These are phyloP conservation scores for Eremochloa ophiuroides DNA, from an alignment of 176 grass and related monocot genomes.

Conservation along the genomic window DNA sequence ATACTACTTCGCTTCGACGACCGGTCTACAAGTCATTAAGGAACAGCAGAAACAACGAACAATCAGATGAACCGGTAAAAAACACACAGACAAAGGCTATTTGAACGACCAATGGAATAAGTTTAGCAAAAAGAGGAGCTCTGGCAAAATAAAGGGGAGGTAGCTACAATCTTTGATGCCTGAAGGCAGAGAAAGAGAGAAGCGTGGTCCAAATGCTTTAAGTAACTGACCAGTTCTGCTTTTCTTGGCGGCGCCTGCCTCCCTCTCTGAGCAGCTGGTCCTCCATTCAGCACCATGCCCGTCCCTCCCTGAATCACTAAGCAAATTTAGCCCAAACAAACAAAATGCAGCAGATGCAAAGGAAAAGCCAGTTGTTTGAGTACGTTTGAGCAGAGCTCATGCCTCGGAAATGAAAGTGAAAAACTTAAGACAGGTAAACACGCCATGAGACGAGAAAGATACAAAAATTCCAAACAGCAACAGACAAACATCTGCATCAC, in stretches of 20 bases:
- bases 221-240: conserved; percentile 94
- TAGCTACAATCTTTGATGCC: conserved; percentile 43
- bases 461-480: conserved; percentile 34
- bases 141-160: conserved; percentile 8
- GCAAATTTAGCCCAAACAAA: conserved; percentile 28
- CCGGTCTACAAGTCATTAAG: conserved; percentile 3
- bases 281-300: conserved; percentile 46
- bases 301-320: conserved; percentile 37
- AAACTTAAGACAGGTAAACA: conserved; percentile 26
- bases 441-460: conserved; percentile 18
- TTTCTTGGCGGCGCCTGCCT: conserved; percentile 72
- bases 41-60: not conserved
- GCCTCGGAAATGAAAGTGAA: conserved; percentile 39
- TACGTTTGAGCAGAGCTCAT: conserved; percentile 21
- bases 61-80: not conserved
- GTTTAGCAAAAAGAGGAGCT: conserved; percentile 26
- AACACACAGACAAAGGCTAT: not conserved
- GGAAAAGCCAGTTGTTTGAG: conserved; percentile 17
- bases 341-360: conserved; percentile 10
- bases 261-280: conserved; percentile 82
- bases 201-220: conserved; percentile 43
- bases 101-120: not conserved
- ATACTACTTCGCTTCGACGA: conserved; percentile 24
- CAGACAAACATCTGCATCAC: conserved; percentile 28
- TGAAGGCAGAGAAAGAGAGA: conserved; percentile 27